Evolutionary conservation across 345 rosid genomes (phyloP).

Genomic region (Capsella bursapastoris): DNA sequence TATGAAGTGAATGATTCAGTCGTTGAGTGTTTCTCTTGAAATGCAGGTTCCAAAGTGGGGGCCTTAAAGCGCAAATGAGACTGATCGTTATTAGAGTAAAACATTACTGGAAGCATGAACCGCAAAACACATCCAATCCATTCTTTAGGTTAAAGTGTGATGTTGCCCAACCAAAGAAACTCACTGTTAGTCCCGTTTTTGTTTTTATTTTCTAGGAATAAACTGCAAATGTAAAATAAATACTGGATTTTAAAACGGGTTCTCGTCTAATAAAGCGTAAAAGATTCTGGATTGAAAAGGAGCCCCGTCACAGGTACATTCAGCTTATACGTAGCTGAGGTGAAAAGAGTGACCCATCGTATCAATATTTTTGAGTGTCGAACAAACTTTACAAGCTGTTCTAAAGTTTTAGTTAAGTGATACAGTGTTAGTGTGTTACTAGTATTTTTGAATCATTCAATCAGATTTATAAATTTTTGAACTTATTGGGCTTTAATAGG

Average conservation of each 20-base stretch:
- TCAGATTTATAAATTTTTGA: too few relatives aligned
- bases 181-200: background rate
- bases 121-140: background rate
- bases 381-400: background rate
- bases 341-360: background rate
- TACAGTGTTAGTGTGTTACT: background rate
- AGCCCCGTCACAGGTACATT: background rate
- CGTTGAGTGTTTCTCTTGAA: conserved; percentile 1
- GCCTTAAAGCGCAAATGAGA: conserved; percentile 30
- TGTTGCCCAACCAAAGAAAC: conserved; percentile 13
- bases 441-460: background rate
- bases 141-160: background rate
- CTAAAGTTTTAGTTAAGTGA: background rate
- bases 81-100: conserved; percentile 2
- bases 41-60: conserved; percentile 37
- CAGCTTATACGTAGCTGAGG: background rate
- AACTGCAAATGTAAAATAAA: conserved; percentile 11
- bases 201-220: background rate
- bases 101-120: conserved; percentile 15
- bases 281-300: background rate
- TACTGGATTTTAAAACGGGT: background rate
- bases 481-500: too few relatives aligned
- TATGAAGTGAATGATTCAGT: conserved; percentile 21
- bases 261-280: background rate
- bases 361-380: background rate